Conservation (phyloP, 768 basidiomycete species). For the Rhizopogon roseolus region DNA sequence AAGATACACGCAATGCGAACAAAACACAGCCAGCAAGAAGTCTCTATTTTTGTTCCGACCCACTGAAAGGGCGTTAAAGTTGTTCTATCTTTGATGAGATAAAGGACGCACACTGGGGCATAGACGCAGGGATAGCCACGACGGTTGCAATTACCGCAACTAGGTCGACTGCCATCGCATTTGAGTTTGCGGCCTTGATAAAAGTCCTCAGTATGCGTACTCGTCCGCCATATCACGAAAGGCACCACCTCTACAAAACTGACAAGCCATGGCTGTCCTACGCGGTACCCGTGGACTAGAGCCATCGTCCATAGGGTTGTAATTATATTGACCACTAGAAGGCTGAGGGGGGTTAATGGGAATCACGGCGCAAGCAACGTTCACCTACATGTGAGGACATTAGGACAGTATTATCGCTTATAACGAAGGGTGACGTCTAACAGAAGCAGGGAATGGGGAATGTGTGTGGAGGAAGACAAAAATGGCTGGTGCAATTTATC, state of each 20-base stretch:
- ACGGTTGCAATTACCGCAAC: constrained; percentile 62
- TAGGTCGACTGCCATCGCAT: constrained; percentile 61
- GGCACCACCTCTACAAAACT: constrained; percentile 62
- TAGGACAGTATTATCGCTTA: constrained; percentile 3
- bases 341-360: neutral
- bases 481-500: constrained; percentile 25
- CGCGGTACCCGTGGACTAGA: constrained; percentile 26
- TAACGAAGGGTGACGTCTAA: neutral
- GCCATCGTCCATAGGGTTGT: constrained; percentile 16
- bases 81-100: constrained; percentile 3
- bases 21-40: constrained; percentile 8
- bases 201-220: neutral
- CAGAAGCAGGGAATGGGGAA: constrained; percentile 9
- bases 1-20: constrained; percentile 13
- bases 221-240: neutral
- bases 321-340: constrained; percentile 8
- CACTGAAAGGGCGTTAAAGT: constrained; percentile 9
- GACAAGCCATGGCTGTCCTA: constrained; percentile 67
- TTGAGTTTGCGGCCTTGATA: constrained; percentile 62
- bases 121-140: constrained; percentile 57
- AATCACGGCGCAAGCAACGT: neutral
- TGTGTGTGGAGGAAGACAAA: constrained; percentile 4
- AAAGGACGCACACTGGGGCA: constrained; percentile 54
- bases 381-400: constrained; percentile 22
- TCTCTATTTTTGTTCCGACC: constrained; percentile 28